phyloP scores from a whole-genome alignment of 306 rosid genomes.

The Pterocarpus macrocarpus region DNA sequence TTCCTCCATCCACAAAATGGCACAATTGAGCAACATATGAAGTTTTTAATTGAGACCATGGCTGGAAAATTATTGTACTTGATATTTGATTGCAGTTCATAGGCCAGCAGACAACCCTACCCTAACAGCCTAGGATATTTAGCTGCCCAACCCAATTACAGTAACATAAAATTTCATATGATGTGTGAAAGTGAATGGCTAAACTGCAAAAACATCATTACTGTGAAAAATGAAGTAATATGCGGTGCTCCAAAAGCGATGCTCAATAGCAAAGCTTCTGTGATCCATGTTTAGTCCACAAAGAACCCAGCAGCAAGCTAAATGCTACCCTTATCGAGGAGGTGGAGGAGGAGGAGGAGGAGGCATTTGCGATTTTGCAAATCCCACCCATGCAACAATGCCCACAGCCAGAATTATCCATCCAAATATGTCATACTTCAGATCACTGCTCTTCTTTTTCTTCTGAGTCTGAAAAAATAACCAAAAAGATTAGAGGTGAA shows the following conservation, averaged over 20 bases:
- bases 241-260: slow-evolving; percentile 10
- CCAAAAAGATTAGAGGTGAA: not conserved
- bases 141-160: not conserved
- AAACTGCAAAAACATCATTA: not conserved
- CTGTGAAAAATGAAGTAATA: not conserved
- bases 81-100: not conserved
- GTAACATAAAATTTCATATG: not conserved
- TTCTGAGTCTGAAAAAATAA: slow-evolving; percentile 33
- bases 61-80: too few relatives aligned
- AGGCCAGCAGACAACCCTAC: not conserved
- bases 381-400: slow-evolving; percentile 63
- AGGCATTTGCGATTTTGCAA: slow-evolving; percentile 51
- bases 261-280: not conserved
- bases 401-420: slow-evolving; percentile 61
- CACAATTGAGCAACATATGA: too few relatives aligned
- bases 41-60: too few relatives aligned
- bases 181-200: not conserved
- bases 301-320: not conserved
- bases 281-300: not conserved
- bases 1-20: too few relatives aligned
- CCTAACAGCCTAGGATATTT: not conserved
- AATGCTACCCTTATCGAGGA: slow-evolving; percentile 37
- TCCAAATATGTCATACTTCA: slow-evolving; percentile 61
- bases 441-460: slow-evolving; percentile 58
- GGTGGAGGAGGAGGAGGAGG: slow-evolving; percentile 38